Evolutionary conservation across 768 basidiomycete species (phyloP).

Genomic region (Stropharia rugosoannulata): DNA sequence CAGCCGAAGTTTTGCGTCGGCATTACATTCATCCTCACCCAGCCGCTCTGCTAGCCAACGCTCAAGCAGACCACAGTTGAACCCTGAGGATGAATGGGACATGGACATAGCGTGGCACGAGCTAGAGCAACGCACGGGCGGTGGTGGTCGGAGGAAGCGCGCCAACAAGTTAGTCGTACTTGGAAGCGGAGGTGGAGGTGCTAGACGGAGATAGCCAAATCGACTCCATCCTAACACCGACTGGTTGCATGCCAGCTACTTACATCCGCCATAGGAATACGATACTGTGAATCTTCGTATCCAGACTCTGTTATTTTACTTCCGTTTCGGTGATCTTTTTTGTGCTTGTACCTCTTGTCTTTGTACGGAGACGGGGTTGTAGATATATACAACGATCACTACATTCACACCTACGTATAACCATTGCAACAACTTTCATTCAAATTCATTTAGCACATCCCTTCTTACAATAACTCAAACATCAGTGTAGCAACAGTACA

Average conservation of each 20-base stretch:
- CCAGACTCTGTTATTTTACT: background rate
- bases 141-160: slow-evolving; percentile 58
- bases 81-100: slow-evolving; percentile 68
- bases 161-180: slow-evolving; percentile 69
- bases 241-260: background rate
- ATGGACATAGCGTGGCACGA: slow-evolving; percentile 82
- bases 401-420: slow-evolving; percentile 1
- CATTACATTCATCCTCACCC: slow-evolving; percentile 53
- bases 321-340: background rate
- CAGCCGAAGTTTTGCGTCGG: slow-evolving; percentile 77
- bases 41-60: slow-evolving; percentile 22
- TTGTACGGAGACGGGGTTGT: slow-evolving; percentile 1
- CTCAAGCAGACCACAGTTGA: slow-evolving; percentile 27
- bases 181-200: slow-evolving; percentile 60
- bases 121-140: slow-evolving; percentile 51
- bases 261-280: background rate
- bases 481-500: slow-evolving; percentile 28
- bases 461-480: slow-evolving; percentile 2
- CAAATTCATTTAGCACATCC: slow-evolving; percentile 9
- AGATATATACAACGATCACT: background rate
- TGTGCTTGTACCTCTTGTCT: background rate
- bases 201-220: slow-evolving; percentile 43
- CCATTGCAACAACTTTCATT: slow-evolving; percentile 1
- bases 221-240: background rate
- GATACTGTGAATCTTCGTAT: background rate